Conservation (phyloP, 768 basidiomycete species). For the Mycena maculata region DNA sequence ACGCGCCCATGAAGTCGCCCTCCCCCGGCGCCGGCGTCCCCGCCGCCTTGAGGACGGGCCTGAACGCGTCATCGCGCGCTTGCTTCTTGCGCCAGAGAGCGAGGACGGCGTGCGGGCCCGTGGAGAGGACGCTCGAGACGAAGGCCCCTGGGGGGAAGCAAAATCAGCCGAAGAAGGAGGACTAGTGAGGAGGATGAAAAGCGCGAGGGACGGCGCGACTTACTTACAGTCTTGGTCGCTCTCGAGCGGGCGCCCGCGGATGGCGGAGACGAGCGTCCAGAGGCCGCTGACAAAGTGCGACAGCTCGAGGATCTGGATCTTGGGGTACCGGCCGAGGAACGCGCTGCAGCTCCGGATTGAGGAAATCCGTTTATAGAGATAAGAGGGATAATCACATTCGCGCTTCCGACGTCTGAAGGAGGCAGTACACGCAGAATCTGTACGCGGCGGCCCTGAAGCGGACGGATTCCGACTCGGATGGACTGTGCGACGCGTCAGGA, state of each 20-base stretch:
- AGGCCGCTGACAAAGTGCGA: conserved; percentile 18
- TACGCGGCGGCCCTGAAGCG: conserved; percentile 27
- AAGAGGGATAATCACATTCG: neutral
- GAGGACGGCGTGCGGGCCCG: conserved; percentile 7
- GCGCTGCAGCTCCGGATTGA: no score
- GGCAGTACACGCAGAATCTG: conserved; percentile 24
- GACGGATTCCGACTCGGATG: conserved; percentile 13
- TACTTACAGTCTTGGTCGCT: conserved; percentile 21
- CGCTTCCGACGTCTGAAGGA: neutral
- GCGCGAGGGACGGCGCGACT: no score
- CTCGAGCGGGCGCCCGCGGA: conserved; percentile 20
- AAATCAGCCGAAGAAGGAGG: neutral
- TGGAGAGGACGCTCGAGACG: conserved; percentile 12
- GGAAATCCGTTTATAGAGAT: neutral
- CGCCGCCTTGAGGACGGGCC: neutral
- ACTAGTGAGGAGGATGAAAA: neutral
- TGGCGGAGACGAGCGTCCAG: conserved; percentile 18
- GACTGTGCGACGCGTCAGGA: conserved; percentile 1
- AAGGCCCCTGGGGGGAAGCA: neutral
- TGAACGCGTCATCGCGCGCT: neutral
- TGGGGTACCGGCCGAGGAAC: conserved; percentile 15
- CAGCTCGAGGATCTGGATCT: conserved; percentile 27
- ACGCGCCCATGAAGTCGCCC: conserved; percentile 14
- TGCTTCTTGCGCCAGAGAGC: conserved; percentile 11
- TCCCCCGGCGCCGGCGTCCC: neutral